Evolutionary conservation across 2,329 filamentous ascomycete species (phyloP), one percentile per base, ranked within the genome.

Genomic region (Mycosphaerella arachidis): DNA sequence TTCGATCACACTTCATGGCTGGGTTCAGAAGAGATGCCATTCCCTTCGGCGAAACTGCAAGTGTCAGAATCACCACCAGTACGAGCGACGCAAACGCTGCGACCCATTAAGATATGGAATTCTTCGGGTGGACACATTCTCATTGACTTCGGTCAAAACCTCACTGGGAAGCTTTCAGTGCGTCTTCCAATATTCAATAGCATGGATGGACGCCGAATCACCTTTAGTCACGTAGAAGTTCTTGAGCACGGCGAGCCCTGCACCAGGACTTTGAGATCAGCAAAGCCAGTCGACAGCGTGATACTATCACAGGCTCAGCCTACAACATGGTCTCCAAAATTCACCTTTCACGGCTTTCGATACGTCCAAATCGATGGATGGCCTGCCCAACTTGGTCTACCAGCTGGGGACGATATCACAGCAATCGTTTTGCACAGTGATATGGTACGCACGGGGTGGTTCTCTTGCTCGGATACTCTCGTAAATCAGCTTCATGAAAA

Each of bases 111-210:
- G 24, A 24, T 24, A 24, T 24, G 24, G 24, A 24, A 1, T 3
- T 24, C 24, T 3, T 24, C 24, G 3, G 24, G 24, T 24, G 24
- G 24, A 24, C 24, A 3, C 24, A 1, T 24, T 24, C 24, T 24
- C 24, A 24, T 85, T 33, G 82, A 86, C 62, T 85, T 85, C 67
- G 82, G 82, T 1, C 82, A 86, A 65, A 85, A 86, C 63, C 71
- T 85, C 0, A 82, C 84, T 0, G 84, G 83, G 1, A 76, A 76
- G 63, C 57, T 84, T 1, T 70, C 72, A 0, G 64, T 84, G 1
- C 50, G 48, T 35, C 67, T 79, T 1, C 64, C 64, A 76, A 52
- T 24, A 24, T 24, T 2, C 24, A 24, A 24, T 3, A 24, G 24
- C 24, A 24, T 24, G 24, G 24, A 24, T 2, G 24, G 24, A 1